A percentile compares a stretch with the other conserved stretches of the same genome.
Conservation (phyloP, 345 rosid species). For the Salix suchowensis region DNA sequence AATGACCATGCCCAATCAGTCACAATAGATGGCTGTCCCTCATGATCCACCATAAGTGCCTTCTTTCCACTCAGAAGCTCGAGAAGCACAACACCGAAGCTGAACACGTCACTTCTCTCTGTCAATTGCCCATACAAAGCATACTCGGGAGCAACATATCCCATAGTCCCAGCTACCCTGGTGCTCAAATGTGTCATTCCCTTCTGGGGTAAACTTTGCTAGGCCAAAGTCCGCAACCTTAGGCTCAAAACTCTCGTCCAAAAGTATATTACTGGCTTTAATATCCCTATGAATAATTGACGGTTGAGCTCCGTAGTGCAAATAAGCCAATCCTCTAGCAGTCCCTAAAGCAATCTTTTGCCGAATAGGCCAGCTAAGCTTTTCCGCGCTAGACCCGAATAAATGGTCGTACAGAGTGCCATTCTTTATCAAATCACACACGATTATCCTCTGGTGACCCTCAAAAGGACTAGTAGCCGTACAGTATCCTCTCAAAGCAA, state of each 20-base stretch:
- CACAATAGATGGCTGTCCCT: constrained; percentile 57
- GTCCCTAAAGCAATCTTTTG: constrained; percentile 82
- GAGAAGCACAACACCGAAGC: constrained; percentile 83
- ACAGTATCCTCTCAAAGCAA: constrained; percentile 76
- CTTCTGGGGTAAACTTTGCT: constrained; percentile 80
- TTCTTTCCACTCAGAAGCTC: constrained; percentile 88
- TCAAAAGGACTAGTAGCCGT: constrained; percentile 70
- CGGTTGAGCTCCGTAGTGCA: constrained; percentile 80
- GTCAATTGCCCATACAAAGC: constrained; percentile 86
- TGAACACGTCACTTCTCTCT: constrained; percentile 82
- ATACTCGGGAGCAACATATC: constrained; percentile 95
- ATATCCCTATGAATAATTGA: constrained; percentile 82
- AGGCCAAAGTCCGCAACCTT: constrained; percentile 90
- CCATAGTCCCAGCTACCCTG: constrained; percentile 93
- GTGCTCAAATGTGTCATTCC: constrained; percentile 86
- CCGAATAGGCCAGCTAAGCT: constrained; percentile 74
- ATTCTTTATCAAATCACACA: constrained; percentile 73
- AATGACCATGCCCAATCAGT: constrained; percentile 93
- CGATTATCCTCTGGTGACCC: constrained; percentile 96
- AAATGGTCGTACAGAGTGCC: constrained; percentile 84
- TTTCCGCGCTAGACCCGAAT: constrained; percentile 40
- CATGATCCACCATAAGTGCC: constrained; percentile 49
- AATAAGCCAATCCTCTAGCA: constrained; percentile 80
- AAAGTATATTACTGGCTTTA: constrained; percentile 79
- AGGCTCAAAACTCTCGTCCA: constrained; percentile 75